Base-by-base conservation (phyloP, 192 early-diverging fungal genomes). In the Backusella tuberculispora region DNA sequence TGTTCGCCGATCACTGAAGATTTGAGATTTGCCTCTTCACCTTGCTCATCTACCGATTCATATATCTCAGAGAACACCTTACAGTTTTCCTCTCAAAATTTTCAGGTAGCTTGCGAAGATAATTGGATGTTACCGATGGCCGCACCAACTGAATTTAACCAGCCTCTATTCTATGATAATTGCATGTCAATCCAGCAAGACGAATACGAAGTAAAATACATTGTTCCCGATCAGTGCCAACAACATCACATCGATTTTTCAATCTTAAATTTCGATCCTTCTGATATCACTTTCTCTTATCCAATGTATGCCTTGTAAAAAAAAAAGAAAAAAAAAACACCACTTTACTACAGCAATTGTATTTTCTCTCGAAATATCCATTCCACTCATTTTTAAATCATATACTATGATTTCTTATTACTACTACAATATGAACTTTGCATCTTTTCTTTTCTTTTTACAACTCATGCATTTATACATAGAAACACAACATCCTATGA, bases 191-290 rank as follows among this genome's bases (percentile, higher is more conserved):
- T 60, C 12, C 53, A 60, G 26, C 53, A 60, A 60, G 53, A 60
- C 21, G 53, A 60, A 60, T 60, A 60, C 13, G 53, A 60, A 60
- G n/a, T 12, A n/a, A 60, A 60, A 60, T 60, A 60, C 21, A 26
- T 60, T 60, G 12, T 60, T 9, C 21, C 53, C 24, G 53, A 60
- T 19, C 53, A 21, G 13, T 60, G 53, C 24, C 53, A 60, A 19
- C 53, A 60, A 21, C 53, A 60, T 5, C 53, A 60, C 0, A 60
- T 60, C 53, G 53, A 60, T 26, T 60, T 60, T 24, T 60, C 53
- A 12, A 60, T 60, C n/a, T 60, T 60, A 60, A 60, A 60, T 60
- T 60, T 60, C 53, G 53, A 60, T 60, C 53, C 53, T 60, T 13
- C 53, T 24, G 53, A 60, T 60, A 60, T 60, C 21, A 60, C 53